phyloP scores from a whole-genome alignment of 257 asterid species.

The Solanum etuberosum region DNA sequence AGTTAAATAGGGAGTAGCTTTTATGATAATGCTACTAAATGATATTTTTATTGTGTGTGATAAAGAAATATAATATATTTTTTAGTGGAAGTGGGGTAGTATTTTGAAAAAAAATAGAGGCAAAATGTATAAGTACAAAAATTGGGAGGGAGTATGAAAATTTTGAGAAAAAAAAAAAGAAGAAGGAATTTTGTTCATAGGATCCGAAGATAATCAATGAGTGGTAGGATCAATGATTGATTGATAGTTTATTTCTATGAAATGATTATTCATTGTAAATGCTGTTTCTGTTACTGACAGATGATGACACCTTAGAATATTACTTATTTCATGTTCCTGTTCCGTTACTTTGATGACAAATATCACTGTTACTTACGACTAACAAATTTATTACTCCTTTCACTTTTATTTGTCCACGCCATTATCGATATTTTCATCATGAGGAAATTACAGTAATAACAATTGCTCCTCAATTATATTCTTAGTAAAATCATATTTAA shows the following conservation, averaged over 20 bases:
- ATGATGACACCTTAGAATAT: conserved; percentile 3
- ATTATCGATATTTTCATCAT: neutral
- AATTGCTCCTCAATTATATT: neutral
- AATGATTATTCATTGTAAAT: neutral
- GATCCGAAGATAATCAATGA: conserved; percentile 1
- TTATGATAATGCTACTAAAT: neutral
- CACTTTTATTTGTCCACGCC: no score
- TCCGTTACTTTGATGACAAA: neutral
- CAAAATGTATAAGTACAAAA: neutral
- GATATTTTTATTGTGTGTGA: neutral
- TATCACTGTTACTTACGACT: neutral
- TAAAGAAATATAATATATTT: neutral
- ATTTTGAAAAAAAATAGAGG: neutral
- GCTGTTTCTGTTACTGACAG: neutral
- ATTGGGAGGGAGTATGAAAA: neutral
- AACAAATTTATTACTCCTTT: no score
- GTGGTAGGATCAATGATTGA: conserved; percentile 1
- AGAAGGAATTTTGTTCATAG: neutral
- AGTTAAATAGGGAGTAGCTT: neutral
- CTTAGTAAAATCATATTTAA: no score
- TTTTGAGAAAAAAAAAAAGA: neutral
- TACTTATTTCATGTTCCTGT: neutral
- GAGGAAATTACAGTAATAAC: neutral
- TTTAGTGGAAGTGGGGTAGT: neutral
- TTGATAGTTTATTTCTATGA: neutral